Percentiles rank a stretch among this genome's conserved stretches.
Conservation (phyloP, 2,329 filamentous ascomycete species). For the Uncinocarpus reesii region DNA sequence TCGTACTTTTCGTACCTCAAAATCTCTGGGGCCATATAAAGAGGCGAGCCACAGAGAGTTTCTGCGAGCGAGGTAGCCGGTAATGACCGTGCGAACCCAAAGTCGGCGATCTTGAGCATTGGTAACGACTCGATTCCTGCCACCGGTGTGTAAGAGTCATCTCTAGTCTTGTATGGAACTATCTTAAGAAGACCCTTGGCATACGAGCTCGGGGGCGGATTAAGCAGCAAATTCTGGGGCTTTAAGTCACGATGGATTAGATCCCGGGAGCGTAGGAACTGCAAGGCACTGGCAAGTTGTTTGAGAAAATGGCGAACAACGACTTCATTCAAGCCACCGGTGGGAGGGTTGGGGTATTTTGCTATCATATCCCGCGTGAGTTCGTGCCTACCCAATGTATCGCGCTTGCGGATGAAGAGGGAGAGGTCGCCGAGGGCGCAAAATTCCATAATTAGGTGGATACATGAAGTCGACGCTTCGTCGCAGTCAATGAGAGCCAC, state of each 20-base stretch:
- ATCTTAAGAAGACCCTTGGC: conserved; percentile 50
- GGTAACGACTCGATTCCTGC: conserved; percentile 75
- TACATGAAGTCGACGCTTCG: conserved; percentile 69
- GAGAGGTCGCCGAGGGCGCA: conserved; percentile 92
- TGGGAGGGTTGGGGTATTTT: conserved; percentile 76
- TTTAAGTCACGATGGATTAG: conserved; percentile 96
- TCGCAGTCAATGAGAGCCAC: conserved; percentile 91
- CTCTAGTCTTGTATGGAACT: conserved; percentile 66
- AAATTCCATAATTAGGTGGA: conserved; percentile 98
- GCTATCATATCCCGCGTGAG: conserved; percentile 81
- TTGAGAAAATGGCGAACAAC: conserved; percentile 91
- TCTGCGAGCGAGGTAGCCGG: conserved; percentile 87
- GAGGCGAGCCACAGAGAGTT: conserved; percentile 86
- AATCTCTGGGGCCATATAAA: conserved; percentile 99
- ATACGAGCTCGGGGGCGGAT: conserved; percentile 66
- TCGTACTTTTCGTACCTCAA: conserved; percentile 95
- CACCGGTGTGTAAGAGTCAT: conserved; percentile 68
- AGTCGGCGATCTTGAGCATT: conserved; percentile 96
- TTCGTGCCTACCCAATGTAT: conserved; percentile 66
- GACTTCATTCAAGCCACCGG: conserved; percentile 91
- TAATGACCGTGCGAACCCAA: conserved; percentile 90
- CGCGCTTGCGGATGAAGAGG: conserved; percentile 88
- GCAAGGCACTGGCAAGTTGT: conserved; percentile 81
- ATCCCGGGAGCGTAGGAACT: conserved; percentile 74
- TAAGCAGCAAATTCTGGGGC: conserved; percentile 85